These are phyloP conservation scores for Hymenoscyphus infarciens DNA, from an alignment of 2,329 filamentous ascomycete species.

Conservation along the genomic window DNA sequence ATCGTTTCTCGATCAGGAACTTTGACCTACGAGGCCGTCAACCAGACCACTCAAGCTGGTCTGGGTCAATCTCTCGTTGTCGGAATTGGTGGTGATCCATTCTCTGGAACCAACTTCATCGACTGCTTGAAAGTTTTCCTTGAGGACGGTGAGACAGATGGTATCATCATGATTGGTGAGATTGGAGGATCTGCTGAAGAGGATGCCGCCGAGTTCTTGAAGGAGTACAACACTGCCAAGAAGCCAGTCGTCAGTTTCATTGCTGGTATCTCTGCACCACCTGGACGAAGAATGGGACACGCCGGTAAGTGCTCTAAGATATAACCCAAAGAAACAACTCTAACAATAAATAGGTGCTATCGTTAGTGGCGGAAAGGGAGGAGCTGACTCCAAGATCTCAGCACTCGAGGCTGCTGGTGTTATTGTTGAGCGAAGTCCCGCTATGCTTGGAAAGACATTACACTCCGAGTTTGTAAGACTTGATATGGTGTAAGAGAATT, in stretches of 20 bases:
- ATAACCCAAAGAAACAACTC: not conserved
- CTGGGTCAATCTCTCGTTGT: conserved; percentile 97
- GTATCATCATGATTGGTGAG: conserved; percentile 99
- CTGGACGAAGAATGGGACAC: conserved; percentile 96
- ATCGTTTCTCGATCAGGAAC: conserved; percentile 98
- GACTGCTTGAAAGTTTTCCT: conserved; percentile 98
- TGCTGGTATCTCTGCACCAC: conserved; percentile 94
- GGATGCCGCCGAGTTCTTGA: conserved; percentile 95
- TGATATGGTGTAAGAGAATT: conserved; percentile 71
- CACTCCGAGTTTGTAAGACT: conserved; percentile 94
- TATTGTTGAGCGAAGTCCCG: conserved; percentile 92
- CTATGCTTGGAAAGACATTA: conserved; percentile 85
- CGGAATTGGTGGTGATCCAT: conserved; percentile 97
- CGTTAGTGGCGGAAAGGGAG: conserved; percentile 95
- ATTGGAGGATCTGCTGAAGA: conserved; percentile 97
- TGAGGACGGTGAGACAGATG: conserved; percentile 91
- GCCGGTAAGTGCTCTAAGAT: conserved; percentile 56
- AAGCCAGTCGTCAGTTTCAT: conserved; percentile 99
- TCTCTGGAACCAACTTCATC: conserved; percentile 99
- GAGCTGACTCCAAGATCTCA: conserved; percentile 95
- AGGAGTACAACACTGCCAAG: conserved; percentile 82
- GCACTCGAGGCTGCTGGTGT: conserved; percentile 92
- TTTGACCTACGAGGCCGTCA: conserved; percentile 98
- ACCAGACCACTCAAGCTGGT: conserved; percentile 96
- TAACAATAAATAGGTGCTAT: conserved; percentile 60